Evolutionary conservation across 1,139 yeast species (phyloP).

Genomic region (Candida sojae): DNA sequence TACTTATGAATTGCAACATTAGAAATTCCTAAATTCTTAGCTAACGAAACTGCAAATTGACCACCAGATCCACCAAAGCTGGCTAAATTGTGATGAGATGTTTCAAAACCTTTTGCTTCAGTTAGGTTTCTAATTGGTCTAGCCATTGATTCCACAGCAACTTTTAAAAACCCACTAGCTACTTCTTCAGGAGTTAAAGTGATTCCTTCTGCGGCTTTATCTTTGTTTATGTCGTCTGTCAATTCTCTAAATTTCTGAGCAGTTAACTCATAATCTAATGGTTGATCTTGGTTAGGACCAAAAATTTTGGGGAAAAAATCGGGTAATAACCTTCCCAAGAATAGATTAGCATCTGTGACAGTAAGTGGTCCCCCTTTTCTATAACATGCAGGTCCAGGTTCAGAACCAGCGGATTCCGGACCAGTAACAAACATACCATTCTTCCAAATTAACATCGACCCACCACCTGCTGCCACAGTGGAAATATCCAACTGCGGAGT

Average conservation of each 20-base stretch:
- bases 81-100: constrained; percentile 44
- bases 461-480: constrained; percentile 53
- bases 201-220: constrained; percentile 20
- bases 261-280: constrained; percentile 36
- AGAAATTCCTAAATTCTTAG: constrained; percentile 40
- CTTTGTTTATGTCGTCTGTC: constrained; percentile 35
- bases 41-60: constrained; percentile 42
- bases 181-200: constrained; percentile 40
- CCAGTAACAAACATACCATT: constrained; percentile 51
- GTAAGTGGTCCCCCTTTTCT: constrained; percentile 50
- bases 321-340: constrained; percentile 41
- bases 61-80: constrained; percentile 53
- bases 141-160: constrained; percentile 49
- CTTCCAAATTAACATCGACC: constrained; percentile 46
- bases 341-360: constrained; percentile 48
- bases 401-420: constrained; percentile 50
- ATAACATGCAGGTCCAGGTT: constrained; percentile 51
- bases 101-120: constrained; percentile 44
- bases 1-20: constrained; percentile 45
- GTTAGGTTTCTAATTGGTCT: constrained; percentile 47
- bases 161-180: constrained; percentile 45
- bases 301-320: constrained; percentile 45
- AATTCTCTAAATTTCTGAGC: constrained; percentile 31
- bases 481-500: constrained; percentile 50
- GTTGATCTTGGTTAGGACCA: constrained; percentile 44